Base-by-base conservation (phyloP, 352 stramenopile genomes). In the Pythium plurisporium region DNA sequence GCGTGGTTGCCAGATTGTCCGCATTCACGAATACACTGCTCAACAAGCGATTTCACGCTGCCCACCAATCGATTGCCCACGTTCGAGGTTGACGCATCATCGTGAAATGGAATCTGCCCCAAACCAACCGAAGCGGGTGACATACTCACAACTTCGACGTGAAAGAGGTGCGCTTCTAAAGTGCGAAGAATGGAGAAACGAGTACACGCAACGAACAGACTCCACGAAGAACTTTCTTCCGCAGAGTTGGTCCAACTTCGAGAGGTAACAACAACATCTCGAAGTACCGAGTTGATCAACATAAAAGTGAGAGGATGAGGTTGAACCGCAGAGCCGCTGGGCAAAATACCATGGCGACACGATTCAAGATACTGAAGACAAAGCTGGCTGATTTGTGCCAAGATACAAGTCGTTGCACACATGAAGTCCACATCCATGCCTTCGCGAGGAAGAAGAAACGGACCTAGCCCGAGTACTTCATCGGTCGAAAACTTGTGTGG, bases 221-320 rank as follows among this genome's bases (percentile, higher is more conserved):
- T 69, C 84, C 82, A 75, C 30, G 31, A 19, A 17, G 64, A 59
- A n/a, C 20, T 41, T 14, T 63, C 44, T 17, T 60, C 29, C 14
- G 59, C 38, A 7, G 11, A 46, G 17, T 54, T 40, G 26, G 19
- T 23, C 54, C 64, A 89, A 41, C 59, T 37, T 48, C 65, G 37
- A 45, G 65, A 53, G 46, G 55, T 22, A 25, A 42, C 45, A 23
- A 45, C 61, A 26, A 94, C 43, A 64, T 91, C 76, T 10, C 56
- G 67, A 37, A 95, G 59, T 50, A 95, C 65, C 15, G 86, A 93
- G 53, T 94, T 91, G 50, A 96, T 67, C 10, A 96, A 64, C 71
- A 96, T 91, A 55, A 96, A 96, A 5, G 79, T 89, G 36, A 96
- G 65, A 11, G 86, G 87, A 42, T 96, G 86, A 3, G 81, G 84